Conservation (phyloP, 2,329 filamentous ascomycete species). For the Penicillium digitatum region DNA sequence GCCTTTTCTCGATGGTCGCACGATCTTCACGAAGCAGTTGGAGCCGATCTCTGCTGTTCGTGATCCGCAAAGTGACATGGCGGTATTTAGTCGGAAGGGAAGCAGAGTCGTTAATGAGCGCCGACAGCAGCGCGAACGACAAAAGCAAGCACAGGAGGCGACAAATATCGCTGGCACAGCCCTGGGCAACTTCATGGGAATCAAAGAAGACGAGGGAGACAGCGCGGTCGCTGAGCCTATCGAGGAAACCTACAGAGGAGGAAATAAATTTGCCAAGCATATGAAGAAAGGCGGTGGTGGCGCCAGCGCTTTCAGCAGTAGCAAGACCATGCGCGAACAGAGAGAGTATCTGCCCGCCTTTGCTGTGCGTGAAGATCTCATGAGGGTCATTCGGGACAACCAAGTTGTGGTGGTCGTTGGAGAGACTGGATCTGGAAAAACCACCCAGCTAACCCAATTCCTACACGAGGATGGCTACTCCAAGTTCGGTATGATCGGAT, state of each 20-base stretch:
- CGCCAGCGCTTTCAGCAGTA: slow-evolving; percentile 88
- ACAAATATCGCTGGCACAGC: slow-evolving; percentile 90
- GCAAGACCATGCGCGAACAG: slow-evolving; percentile 84
- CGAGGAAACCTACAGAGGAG: slow-evolving; percentile 64
- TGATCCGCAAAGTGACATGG: slow-evolving; percentile 97
- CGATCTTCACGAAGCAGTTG: slow-evolving; percentile 93
- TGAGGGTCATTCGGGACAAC: slow-evolving; percentile 91
- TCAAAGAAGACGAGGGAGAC: slow-evolving; percentile 84
- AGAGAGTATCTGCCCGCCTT: slow-evolving; percentile 92
- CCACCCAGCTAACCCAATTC: slow-evolving; percentile 94
- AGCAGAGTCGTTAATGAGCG: slow-evolving; percentile 89
- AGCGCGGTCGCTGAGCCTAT: slow-evolving; percentile 74
- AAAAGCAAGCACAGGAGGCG: slow-evolving; percentile 90
- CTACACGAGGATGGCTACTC: slow-evolving; percentile 93
- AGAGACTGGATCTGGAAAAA: slow-evolving; percentile 96
- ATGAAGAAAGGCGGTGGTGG: slow-evolving; percentile 78
- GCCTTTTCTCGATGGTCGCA: slow-evolving; percentile 90
- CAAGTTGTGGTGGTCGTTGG: slow-evolving; percentile 96
- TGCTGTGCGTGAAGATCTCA: slow-evolving; percentile 86
- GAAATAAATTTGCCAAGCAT: slow-evolving; percentile 82
- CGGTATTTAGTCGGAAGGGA: slow-evolving; percentile 92
- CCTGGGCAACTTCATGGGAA: slow-evolving; percentile 89
- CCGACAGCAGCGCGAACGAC: slow-evolving; percentile 85
- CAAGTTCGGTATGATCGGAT: slow-evolving; percentile 83
- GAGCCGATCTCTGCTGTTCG: slow-evolving; percentile 90